phyloP scores from a whole-genome alignment of 257 asterid species.

The Nyctanthes arbortristis region DNA sequence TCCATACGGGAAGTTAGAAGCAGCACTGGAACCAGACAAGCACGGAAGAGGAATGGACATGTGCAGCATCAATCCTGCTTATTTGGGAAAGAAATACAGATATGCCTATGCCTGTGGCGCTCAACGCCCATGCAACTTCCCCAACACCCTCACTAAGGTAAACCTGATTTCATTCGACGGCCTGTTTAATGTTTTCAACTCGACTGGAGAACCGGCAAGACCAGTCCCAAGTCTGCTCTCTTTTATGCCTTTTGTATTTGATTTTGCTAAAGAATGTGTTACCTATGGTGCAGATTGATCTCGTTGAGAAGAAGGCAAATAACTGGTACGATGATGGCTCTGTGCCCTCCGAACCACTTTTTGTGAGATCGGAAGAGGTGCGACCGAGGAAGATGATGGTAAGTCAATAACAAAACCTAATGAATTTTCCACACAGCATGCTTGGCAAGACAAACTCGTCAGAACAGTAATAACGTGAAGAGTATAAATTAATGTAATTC shows the following conservation, averaged over 20 bases:
- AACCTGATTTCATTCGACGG: neutral
- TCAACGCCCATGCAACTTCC: constrained; percentile 90
- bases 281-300: constrained; percentile 52
- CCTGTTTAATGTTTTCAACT: neutral
- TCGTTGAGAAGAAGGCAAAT: constrained; percentile 73
- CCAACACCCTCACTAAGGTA: constrained; percentile 95
- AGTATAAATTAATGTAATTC: no score
- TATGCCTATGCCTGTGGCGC: constrained; percentile 98
- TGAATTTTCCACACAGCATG: neutral
- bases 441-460: no score
- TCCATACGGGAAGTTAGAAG: constrained; percentile 68
- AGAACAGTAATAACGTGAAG: no score
- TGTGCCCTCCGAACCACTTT: constrained; percentile 87
- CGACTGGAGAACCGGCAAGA: neutral
- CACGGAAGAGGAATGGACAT: constrained; percentile 95
- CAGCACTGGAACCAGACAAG: constrained; percentile 85
- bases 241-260: no score
- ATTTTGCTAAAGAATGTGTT: no score
- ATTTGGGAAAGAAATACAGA: constrained; percentile 75
- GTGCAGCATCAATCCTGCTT: constrained; percentile 85
- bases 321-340: constrained; percentile 85
- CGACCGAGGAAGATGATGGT: constrained; percentile 93
- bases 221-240: no score
- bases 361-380: constrained; percentile 88
- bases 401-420: constrained; percentile 7